Base-by-base conservation (phyloP, 2,329 filamentous ascomycete species). In the Zelopaecilomyces penicillatus region DNA sequence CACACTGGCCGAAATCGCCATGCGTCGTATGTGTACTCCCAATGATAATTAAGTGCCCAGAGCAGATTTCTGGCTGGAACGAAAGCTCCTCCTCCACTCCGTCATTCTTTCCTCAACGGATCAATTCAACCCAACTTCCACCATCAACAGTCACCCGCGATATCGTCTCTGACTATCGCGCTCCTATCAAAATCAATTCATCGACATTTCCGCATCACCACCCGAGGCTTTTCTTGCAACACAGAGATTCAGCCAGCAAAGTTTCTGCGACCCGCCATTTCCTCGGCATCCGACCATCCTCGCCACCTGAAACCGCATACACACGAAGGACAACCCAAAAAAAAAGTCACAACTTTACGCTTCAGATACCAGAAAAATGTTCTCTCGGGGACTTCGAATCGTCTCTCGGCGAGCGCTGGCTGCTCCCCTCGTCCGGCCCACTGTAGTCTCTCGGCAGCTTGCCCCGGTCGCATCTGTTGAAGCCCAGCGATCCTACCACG, bases 401-500 rank as follows among this genome's bases (percentile, higher is more conserved):
- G 60, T 63, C 54, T 67, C 71, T 45, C 64, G 70, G 57, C 65
- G 69, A 50, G 68, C 61, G 33, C 63, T 68, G 50, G 63, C 65
- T 30, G 60, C 65, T 44, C 58, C 68, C 54, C 46, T 68, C 57
- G 53, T 47, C 43, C 57, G 64, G 48, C 57, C 69, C 52, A 55
- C 67, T 35, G 30, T 38, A 12, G 30, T 30, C 11, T 32, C 50
- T 65, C 46, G 69, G 35, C 68, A 70, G 55, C 60, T 68, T 44
- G 60, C 69, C 32, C 68, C 64, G 46, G 61, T 64, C 29, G 59
- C 60, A 34, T 56, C 70, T 39, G 58, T 66, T 52, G 61, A 65
- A 41, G 61, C 69, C 43, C 65, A 62, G 42, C 66, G 73, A 34
- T 67, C 65, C 30, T 76, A 76, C 54, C 73, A 76, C 58, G 73